Evolutionary conservation across 768 basidiomycete genomes (phyloP), one percentile per base, ranked within the genome.

Genomic region (Suillus luteus): DNA sequence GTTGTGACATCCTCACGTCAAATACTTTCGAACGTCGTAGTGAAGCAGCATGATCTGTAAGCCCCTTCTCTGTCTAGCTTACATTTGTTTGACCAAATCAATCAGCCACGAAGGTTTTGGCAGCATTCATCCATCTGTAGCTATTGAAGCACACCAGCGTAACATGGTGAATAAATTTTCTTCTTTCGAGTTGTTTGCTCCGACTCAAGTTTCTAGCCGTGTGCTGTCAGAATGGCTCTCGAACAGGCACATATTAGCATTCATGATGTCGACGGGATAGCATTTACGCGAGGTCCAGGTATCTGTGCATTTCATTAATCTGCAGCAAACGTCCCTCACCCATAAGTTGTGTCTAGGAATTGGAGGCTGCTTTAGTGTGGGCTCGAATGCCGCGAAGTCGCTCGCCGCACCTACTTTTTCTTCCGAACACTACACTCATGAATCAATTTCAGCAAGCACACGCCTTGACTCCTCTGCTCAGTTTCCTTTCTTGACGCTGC

Each of bases 201-300:
- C 31, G 43, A 57, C 33, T 24, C 11, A 27, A 40, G 22, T 44
- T 33, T 51, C 15, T 69, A 95, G 94, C 96, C 95, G 17, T 71
- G 78, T 31, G 94, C 90, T 5, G 87, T 96, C 46, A 75, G 75
- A 38, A 79, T 78, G 62, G 93, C 94, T 1, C 80, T 98, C 31
- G 62, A 72, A 3, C 86, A 93, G 44, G 90, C 95, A 0, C 74
- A 80, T 1, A 64, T 95, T 40, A 73, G 77, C 2, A 77, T 88
- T 55, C 74, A 74, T 2, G 86, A 93, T 52, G 79, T 98, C 10
- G 89, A 96, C 67, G 96, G 92, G 3, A 83, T 97, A 48, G 96
- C 95, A 1, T 96, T 92, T 71, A 98, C 95, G 2, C 82, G 93
- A 68, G 96, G 94, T 15, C 92, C 93, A 64, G 91, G 90, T 87